Evolutionary conservation across 2,329 filamentous ascomycete species (phyloP), one percentile per base, ranked within the genome.

Genomic region (Fusarium keratoplasticum): DNA sequence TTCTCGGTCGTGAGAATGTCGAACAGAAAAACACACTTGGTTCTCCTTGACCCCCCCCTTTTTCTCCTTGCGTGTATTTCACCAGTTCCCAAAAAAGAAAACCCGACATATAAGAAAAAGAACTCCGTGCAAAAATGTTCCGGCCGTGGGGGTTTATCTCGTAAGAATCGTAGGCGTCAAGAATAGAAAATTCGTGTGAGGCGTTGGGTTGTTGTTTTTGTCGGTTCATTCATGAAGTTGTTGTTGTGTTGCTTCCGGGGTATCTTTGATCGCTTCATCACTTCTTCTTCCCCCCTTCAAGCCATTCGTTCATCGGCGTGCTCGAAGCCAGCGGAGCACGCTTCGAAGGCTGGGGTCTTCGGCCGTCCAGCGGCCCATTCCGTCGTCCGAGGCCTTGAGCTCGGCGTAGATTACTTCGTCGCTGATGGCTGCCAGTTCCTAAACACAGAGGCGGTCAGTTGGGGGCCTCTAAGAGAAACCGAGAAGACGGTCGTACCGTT

Each of bases 271-370:
- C 62, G 65, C 65, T 52, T 62, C 47, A 50, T 64, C 47, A 62
- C 31, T 73, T 70, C 54, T 69, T 47, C 25, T 29, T 60, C 52
- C 54, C 47, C 65, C 31, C 54, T 25, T 57, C 13, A 25, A 33
- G 29, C 50, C 29, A 33, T 33, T 25, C 54, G 14, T 65, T 71
- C 69, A 78, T 71, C 71, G 72, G 62, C 80, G 81, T 73, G 75
- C 73, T 72, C 87, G 85, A 61, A 92, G 81, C 90, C 90, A 92
- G 80, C 89, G 86, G 79, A 88, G 86, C 67, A 92, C 87, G 58
- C 86, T 83, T 63, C 87, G 84, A 61, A 91, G 82, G 73, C 86
- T 89, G 3, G 90, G 90, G 78, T 92, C 90, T 78, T 92, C 90
- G 72, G 83, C 85, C 76, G 87, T 90, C 90, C 90, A 92, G 82